Evolutionary conservation across 495 filamentous ascomycete genomes (phyloP), one percentile per base, ranked within the genome.

Genomic region (Daldinia loculata): DNA sequence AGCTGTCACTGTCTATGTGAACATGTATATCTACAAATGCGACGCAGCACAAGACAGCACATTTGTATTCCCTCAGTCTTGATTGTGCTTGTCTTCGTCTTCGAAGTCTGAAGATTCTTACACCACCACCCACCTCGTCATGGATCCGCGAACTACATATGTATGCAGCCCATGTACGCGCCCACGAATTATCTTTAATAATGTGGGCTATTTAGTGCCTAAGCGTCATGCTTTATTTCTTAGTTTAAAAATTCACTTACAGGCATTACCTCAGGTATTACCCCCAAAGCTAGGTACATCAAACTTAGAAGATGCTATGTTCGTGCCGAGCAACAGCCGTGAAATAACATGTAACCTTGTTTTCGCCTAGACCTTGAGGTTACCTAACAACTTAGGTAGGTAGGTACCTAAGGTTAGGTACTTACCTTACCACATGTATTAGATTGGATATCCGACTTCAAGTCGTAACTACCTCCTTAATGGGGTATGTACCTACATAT

Each of bases 281-380:
- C 14, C 38, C 38, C 15, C 39, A 41, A 17, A 17, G 19, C 19
- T 22, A 17, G 19, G 9, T 22, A 24, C 3, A 3, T 14, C 34
- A 5, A 48, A 48, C 19, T 24, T 24, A 48, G 43, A 24, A 48
- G 17, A 48, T 22, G 19, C 19, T 2, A 55, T 53, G 22, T 29
- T 67, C 26, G 65, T 56, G 50, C 69, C 69, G 69, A 71, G 69
- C 63, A 71, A 71, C 57, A 64, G 64, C 69, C 58, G 64, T 67
- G 32, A 29, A 63, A 22, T 60, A 56, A 15, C 6, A 53, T 29
- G 51, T 29, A 17, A 53, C 51, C 51, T 53, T 48, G 43, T 48
- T 48, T 48, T 34, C 34, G 34, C 34, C 32, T 58, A 58, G 56
- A 34, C 9, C 17, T 56, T 30, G 12, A 58, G 34, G 56, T 59